Percentiles rank a stretch among this genome's conserved stretches.
These are phyloP conservation scores for Marchantia paleacea DNA, from an alignment of 225 moss, liverwort and hornwort species.

Conservation along the genomic window DNA sequence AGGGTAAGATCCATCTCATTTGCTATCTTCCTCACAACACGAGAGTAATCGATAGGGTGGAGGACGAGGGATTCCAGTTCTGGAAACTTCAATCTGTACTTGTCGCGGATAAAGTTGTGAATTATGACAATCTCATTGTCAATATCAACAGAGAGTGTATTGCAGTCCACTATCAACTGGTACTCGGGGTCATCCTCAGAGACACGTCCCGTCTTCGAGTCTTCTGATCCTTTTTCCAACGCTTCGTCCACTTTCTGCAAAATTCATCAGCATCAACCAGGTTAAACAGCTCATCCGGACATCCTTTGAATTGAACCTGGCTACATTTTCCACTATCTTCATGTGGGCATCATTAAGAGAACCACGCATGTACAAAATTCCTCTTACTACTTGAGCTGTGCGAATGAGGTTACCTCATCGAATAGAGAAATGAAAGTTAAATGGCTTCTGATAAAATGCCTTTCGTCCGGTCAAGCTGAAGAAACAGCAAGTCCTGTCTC, in stretches of 20 bases:
- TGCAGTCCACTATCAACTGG: constrained; percentile 93
- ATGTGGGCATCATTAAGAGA: not conserved
- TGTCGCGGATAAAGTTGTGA: constrained; percentile 87
- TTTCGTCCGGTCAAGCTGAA: no score
- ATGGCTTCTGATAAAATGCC: no score
- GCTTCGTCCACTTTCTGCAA: constrained; percentile 92
- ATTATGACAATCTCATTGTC: constrained; percentile 89
- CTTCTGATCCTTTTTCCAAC: constrained; percentile 55
- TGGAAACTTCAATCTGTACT: constrained; percentile 90
- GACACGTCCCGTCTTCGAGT: constrained; percentile 62
- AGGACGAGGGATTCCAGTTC: constrained; percentile 93
- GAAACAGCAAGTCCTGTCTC: no score
- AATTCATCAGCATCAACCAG: not conserved
- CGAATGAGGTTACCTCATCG: no score
- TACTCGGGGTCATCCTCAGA: constrained; percentile 96
- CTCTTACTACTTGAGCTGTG: no score
- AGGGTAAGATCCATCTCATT: constrained; percentile 96
- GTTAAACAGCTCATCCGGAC: not conserved
- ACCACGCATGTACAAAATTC: not conserved
- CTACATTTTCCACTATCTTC: not conserved
- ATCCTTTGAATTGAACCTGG: not conserved
- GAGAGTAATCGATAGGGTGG: constrained; percentile 96
- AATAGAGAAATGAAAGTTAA: no score
- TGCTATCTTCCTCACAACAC: constrained; percentile 83
- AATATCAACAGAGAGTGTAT: constrained; percentile 88